Base-by-base conservation (phyloP, 2,329 filamentous ascomycete genomes). In the Beauveria sp. region DNA sequence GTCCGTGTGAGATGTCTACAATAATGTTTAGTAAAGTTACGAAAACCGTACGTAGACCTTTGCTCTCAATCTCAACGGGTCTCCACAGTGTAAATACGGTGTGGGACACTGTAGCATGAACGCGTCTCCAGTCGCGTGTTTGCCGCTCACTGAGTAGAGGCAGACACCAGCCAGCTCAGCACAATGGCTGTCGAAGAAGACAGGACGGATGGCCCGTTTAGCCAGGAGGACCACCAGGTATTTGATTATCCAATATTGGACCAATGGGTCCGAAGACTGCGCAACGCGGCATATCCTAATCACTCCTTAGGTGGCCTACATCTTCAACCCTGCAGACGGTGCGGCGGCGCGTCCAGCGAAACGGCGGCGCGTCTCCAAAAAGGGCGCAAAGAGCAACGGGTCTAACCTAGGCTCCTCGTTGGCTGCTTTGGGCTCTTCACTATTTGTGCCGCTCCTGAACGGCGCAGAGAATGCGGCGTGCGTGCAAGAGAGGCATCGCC, bases 311-410 rank as follows among this genome's bases (percentile, higher is more conserved):
- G 80, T 80, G 52, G 83, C 84, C 61, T 88, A 86, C 70, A 74
- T 88, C 65, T 88, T 87, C 71, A 78, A 81, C 63, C 81, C 85
- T 62, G 73, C 79, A 50, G 74, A 77, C 62, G 71, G 74, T 34
- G 74, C 66, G 54, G 66, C 62, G 42, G 70, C 73, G 49, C 69
- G 82, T 45, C 81, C 84, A 31, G 69, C 79, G 42, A 89, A 89
- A 70, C 78, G 81, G 62, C 79, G 85, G 60, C 85, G 81, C 69
- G 75, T 84, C 8, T 77, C 77, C 0, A 79, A 76, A 60, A 76
- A 75, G 58, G 64, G 69, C 20, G 78, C 76, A 60, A 75, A 75
- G 59, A 64, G 69, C 26, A 66, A 67, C n/a, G 53, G 40, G 20
- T 60, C 48, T n/a, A 50, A 60, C 7, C 22, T 38, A n/a, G 46